These are phyloP conservation scores for Pythium aquatile DNA, from an alignment of 352 stramenopile genomes.

Conservation along the genomic window DNA sequence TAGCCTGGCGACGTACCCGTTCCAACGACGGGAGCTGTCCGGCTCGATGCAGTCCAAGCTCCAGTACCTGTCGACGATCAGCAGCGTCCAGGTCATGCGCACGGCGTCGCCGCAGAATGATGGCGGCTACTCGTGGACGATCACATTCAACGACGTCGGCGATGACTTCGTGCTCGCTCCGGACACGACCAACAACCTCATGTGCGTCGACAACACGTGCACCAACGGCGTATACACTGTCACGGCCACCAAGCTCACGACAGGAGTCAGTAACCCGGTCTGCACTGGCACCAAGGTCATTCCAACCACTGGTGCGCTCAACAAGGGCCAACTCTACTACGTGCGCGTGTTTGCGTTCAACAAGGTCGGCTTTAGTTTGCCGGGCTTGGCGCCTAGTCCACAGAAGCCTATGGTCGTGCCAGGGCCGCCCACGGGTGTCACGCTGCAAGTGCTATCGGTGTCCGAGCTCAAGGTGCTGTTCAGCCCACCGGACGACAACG, in stretches of 20 bases:
- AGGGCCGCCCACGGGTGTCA: conserved; percentile 67
- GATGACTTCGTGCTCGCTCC: conserved; percentile 73
- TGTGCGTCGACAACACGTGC: conserved; percentile 26
- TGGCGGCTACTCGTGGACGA: conserved; percentile 81
- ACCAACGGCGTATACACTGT: conserved; percentile 38
- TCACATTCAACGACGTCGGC: conserved; percentile 89
- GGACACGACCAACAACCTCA: conserved; percentile 28
- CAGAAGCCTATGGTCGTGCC: conserved; percentile 84
- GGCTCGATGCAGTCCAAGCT: conserved; percentile 79
- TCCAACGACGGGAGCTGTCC: conserved; percentile 42
- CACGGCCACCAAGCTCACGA: conserved; percentile 53
- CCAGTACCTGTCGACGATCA: conserved; percentile 42
- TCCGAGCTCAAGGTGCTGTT: conserved; percentile 91
- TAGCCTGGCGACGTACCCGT: conserved; percentile 22
- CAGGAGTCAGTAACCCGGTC: conserved; percentile 61
- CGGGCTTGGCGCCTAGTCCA: conserved; percentile 42
- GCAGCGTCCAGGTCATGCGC: conserved; percentile 75
- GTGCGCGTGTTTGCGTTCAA: conserved; percentile 95
- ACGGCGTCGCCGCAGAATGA: conserved; percentile 37
- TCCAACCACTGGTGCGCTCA: conserved; percentile 60
- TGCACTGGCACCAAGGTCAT: conserved; percentile 86
- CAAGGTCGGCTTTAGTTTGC: conserved; percentile 88
- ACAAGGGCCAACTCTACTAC: conserved; percentile 92
- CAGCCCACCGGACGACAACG: conserved; percentile 78
- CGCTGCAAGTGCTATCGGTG: conserved; percentile 59